Conservation (phyloP, 768 basidiomycete genomes). For the Boletus bicolor region DNA sequence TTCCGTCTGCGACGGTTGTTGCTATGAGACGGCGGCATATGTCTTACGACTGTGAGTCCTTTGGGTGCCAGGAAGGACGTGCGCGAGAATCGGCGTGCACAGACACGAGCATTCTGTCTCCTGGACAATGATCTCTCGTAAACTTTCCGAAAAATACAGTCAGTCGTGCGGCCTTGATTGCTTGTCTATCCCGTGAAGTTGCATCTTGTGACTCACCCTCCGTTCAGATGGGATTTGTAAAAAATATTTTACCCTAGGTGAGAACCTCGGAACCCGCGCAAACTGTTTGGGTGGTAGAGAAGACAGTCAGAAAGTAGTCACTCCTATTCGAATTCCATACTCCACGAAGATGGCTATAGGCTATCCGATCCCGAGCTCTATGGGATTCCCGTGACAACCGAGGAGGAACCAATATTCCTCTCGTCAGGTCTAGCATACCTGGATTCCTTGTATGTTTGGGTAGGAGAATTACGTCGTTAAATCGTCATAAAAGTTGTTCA, state of each 20-base stretch:
- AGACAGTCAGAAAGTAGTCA: neutral
- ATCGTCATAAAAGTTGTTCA: neutral
- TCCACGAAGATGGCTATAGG: neutral
- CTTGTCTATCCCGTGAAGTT: neutral
- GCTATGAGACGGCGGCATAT: neutral
- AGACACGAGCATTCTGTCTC: neutral
- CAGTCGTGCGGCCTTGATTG: neutral
- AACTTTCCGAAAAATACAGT: neutral
- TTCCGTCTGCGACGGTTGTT: neutral
- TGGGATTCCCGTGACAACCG: too few species aligned
- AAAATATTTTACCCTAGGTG: slow-evolving; percentile 1
- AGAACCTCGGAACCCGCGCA: neutral
- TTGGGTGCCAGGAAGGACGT: neutral
- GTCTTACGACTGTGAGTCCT: neutral
- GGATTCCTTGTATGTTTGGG: neutral
- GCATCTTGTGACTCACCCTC: neutral
- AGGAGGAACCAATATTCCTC: neutral
- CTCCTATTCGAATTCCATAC: neutral
- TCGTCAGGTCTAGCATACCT: neutral
- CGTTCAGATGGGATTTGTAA: neutral
- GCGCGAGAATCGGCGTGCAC: neutral
- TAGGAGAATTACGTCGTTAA: neutral
- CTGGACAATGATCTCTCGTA: neutral
- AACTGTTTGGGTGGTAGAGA: neutral
- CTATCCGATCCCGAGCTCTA: neutral